Conservation (phyloP, 495 filamentous ascomycete genomes). For the Penicillium argentinense region DNA sequence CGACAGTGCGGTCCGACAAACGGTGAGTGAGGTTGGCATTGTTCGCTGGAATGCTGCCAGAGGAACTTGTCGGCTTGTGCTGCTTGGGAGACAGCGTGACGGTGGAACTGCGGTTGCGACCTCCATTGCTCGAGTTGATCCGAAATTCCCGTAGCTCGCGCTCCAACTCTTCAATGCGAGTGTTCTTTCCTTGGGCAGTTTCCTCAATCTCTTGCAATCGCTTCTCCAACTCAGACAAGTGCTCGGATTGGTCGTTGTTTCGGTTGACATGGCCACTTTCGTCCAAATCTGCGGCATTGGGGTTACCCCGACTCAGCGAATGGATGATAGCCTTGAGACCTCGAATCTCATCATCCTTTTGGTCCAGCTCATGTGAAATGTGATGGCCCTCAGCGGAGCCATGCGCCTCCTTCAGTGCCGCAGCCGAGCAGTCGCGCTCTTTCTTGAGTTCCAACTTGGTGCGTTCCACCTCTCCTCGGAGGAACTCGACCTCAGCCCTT, state of each 20-base stretch:
- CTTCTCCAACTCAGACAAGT: conserved; percentile 58
- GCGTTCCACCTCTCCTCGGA: conserved; percentile 92
- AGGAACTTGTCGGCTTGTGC: conserved; percentile 40
- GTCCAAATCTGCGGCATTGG: conserved; percentile 34
- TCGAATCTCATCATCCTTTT: conserved; percentile 95
- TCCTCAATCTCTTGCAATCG: conserved; percentile 75
- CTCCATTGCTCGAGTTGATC: conserved; percentile 20
- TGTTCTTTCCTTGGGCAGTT: conserved; percentile 66
- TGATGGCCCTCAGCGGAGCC: conserved; percentile 52
- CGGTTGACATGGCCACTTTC: conserved; percentile 25
- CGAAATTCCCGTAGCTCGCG: conserved; percentile 72
- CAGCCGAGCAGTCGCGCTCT: conserved; percentile 85
- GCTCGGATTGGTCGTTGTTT: conserved; percentile 32
- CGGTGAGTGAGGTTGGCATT: conserved; percentile 38
- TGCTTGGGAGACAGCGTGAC: conserved; percentile 38
- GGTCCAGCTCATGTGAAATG: conserved; percentile 72
- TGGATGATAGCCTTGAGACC: conserved; percentile 98
- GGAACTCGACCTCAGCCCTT: conserved; percentile 91
- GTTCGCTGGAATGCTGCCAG: conserved; percentile 26
- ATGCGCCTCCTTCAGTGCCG: conserved; percentile 53
- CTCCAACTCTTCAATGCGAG: conserved; percentile 87
- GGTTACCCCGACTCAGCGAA: conserved; percentile 74
- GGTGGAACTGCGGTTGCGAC: conserved; percentile 42
- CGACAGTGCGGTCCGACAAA: conserved; percentile 48
- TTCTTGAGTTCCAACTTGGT: conserved; percentile 86